Evolutionary conservation across 306 rosid species (phyloP).

Genomic region (Pyrus bretschneideri): DNA sequence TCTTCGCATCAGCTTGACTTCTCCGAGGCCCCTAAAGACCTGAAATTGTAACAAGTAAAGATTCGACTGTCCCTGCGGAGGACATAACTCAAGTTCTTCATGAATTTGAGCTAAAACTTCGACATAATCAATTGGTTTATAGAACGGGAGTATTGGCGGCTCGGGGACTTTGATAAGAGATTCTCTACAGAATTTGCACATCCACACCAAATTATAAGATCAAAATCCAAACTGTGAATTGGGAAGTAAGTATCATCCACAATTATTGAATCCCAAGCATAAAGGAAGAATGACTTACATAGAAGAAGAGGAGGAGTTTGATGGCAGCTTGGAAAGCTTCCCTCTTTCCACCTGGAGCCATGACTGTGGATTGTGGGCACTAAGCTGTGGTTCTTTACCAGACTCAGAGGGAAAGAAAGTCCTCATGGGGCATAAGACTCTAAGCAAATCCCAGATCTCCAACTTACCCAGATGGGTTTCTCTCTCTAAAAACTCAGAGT

Average conservation of each 20-base stretch:
- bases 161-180: conserved; percentile 83
- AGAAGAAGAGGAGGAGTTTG: conserved; percentile 57
- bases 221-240: not conserved
- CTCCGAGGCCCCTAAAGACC: conserved; percentile 84
- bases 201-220: conserved; percentile 1
- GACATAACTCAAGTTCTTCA: conserved; percentile 81
- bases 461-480: conserved; percentile 40
- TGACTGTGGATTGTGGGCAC: conserved; percentile 77
- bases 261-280: not conserved
- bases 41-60: conserved; percentile 75
- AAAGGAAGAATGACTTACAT: conserved; percentile 42
- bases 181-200: conserved; percentile 49
- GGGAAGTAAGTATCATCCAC: not conserved
- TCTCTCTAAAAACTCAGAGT: conserved; percentile 23
- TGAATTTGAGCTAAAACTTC: conserved; percentile 91
- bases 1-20: conserved; percentile 79
- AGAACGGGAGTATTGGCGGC: conserved; percentile 66
- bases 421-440: conserved; percentile 77
- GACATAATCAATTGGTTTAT: conserved; percentile 77
- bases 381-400: conserved; percentile 62
- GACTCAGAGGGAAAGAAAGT: conserved; percentile 71
- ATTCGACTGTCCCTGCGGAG: conserved; percentile 60
- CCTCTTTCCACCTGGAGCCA: conserved; percentile 99
- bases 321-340: conserved; percentile 59
- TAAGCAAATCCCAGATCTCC: conserved; percentile 80